Evolutionary conservation across 1,284 basidiomycete species (phyloP), one percentile per base, ranked within the genome.

Genomic region (Pseudozyma flocculosa): DNA sequence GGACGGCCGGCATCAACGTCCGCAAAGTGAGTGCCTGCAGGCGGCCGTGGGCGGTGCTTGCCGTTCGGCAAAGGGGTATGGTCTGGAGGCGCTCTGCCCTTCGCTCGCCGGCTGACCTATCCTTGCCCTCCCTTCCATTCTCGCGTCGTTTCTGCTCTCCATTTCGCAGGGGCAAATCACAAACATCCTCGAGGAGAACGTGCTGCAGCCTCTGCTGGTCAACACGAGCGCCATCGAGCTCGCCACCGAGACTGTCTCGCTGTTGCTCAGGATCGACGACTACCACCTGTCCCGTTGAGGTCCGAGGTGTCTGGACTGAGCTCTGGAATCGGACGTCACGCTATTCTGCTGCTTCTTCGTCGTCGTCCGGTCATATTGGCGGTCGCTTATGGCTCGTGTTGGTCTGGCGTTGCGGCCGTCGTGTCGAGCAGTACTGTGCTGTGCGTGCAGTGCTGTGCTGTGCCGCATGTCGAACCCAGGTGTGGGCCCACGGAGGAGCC

Each of bases 1-100:
- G 86, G 66, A 93, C 88, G 68, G 94, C 95, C 19, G 95, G 95
- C 41, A 98, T 99, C 81, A 99, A 98, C 77, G 93, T 98, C 54
- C 60, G 75, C 46, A 77, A 73, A 57, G 50, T 52, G 44, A 29
- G 50, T 52, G 21, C 3, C 13, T 8, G 18, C 11, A 11, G 11
- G 32, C 17, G 32, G 11, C 10, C 17, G 32, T 34, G 17, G 11
- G 32, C 17, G 32, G 10, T 38, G 15, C 7, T 45, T 30, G 8
- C 17, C 30, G 21, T 21, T 8, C 17, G 14, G 32, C 24, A 43
- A 21, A 43, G 42, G 22, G n/a, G n/a, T n/a, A n/a, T n/a, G n/a
- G n/a, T n/a, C n/a, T n/a, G n/a, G n/a, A n/a, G n/a, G n/a, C n/a
- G n/a, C n/a, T n/a, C n/a, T n/a, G n/a, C n/a, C n/a, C n/a, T n/a